Conservation (phyloP, 192 early-diverging fungal genomes). For the Kappamyces sp. region DNA sequence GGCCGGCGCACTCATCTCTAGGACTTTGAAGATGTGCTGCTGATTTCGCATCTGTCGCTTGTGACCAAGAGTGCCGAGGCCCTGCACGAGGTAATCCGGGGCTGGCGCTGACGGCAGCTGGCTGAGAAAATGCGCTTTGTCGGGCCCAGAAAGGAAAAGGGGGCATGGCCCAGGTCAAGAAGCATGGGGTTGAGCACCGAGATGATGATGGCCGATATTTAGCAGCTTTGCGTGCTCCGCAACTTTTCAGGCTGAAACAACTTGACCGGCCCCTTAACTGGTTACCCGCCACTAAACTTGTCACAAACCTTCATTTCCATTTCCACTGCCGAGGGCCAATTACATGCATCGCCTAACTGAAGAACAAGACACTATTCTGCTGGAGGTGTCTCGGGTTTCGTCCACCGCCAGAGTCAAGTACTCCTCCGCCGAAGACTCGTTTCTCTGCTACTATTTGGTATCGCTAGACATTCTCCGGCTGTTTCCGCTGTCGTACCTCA, state of each 20-base stretch:
- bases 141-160: not conserved
- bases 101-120: not conserved
- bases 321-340: too few species aligned
- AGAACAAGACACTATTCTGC: constrained; percentile 9
- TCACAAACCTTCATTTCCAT: too few species aligned
- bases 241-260: not conserved
- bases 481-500: constrained; percentile 7
- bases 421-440: too few species aligned
- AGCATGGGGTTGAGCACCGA: too few species aligned
- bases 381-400: constrained; percentile 6
- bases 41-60: constrained; percentile 67
- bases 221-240: too few species aligned
- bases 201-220: too few species aligned
- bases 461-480: constrained; percentile 12
- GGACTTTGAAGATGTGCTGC: constrained; percentile 79
- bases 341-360: not conserved
- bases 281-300: too few species aligned
- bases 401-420: not conserved
- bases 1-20: constrained; percentile 26
- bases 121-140: constrained; percentile 5
- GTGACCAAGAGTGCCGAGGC: constrained; percentile 70
- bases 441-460: constrained; percentile 4
- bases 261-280: not conserved
- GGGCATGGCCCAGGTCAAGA: not conserved
- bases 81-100: constrained; percentile 51